Conservation (phyloP, 306 rosid genomes). For the Fragaria iinumae region DNA sequence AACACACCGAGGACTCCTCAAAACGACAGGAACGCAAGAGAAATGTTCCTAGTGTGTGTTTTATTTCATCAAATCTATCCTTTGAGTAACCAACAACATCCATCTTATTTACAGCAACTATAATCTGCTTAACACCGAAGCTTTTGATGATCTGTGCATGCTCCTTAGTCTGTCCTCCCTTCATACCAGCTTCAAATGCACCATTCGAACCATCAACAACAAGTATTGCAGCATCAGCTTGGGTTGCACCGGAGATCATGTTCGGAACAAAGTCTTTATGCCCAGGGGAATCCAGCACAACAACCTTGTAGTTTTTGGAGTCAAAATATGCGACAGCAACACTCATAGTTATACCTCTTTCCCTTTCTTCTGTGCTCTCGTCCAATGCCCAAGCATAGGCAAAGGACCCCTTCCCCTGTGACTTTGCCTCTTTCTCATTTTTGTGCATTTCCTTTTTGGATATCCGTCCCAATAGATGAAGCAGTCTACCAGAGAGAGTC, state of each 20-base stretch:
- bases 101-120: constrained; percentile 91
- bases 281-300: constrained; percentile 93
- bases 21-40: constrained; percentile 70
- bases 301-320: constrained; percentile 80
- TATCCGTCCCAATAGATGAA: constrained; percentile 74
- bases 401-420: constrained; percentile 93
- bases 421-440: constrained; percentile 87
- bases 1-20: constrained; percentile 62
- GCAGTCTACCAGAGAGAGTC: constrained; percentile 85
- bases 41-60: constrained; percentile 62
- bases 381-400: constrained; percentile 98
- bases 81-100: constrained; percentile 74
- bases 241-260: constrained; percentile 96
- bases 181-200: constrained; percentile 89
- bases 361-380: constrained; percentile 96
- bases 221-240: constrained; percentile 91
- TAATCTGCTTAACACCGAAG: constrained; percentile 89
- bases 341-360: constrained; percentile 93
- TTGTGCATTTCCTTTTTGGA: constrained; percentile 91
- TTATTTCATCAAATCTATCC: constrained; percentile 76
- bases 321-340: constrained; percentile 96
- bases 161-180: constrained; percentile 83
- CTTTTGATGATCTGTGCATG: constrained; percentile 93
- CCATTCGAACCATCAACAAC: constrained; percentile 91
- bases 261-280: constrained; percentile 96